Evolutionary conservation across 148 eudicot genomes (phyloP).

Genomic region (Heliosperma pusillum): DNA sequence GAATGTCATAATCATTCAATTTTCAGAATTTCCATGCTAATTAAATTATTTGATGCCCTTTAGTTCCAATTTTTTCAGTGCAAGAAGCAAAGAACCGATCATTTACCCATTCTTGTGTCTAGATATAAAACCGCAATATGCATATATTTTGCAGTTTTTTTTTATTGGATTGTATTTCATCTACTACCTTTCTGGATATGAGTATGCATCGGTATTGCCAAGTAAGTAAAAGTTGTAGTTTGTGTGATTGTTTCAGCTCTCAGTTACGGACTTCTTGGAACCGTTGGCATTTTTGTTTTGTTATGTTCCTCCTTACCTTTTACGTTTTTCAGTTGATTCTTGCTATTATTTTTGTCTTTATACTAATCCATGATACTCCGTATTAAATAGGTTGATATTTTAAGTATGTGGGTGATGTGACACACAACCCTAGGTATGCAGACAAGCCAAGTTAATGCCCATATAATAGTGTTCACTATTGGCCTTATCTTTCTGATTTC

Average conservation of each 20-base stretch:
- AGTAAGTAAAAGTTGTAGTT: background rate
- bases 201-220: background rate
- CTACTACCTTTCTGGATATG: background rate
- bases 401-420: background rate
- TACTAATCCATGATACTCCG: background rate
- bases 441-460: conserved; percentile 6
- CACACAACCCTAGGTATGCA: conserved; percentile 2
- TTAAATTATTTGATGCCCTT: conserved; percentile 6
- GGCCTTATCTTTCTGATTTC: conserved; percentile 7
- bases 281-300: background rate
- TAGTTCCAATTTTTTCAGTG: background rate
- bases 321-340: background rate
- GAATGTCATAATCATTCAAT: conserved; percentile 13
- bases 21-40: background rate
- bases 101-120: background rate
- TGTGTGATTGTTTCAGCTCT: conserved; percentile 2
- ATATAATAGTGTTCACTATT: background rate
- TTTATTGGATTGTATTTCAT: background rate
- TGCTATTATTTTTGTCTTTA: background rate
- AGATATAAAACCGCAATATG: background rate
- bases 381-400: background rate
- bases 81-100: background rate
- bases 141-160: background rate
- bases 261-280: background rate
- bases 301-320: background rate